Base-by-base conservation (phyloP, 768 basidiomycete species). In the Cystobasidium onofrii region DNA sequence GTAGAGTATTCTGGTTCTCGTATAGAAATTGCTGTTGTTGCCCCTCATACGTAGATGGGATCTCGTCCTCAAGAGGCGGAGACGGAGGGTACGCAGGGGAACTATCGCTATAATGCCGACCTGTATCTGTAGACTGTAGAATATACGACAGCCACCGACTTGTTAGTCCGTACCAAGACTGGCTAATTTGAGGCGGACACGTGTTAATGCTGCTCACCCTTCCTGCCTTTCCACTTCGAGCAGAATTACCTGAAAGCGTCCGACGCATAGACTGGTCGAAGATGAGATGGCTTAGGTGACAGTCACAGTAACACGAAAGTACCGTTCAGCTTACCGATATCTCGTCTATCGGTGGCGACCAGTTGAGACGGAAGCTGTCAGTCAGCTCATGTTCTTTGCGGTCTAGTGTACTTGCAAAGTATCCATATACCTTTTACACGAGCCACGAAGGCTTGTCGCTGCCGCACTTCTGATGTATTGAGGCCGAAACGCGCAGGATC, bases 1-100 rank as follows among this genome's bases (percentile, higher is more conserved):
- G 89, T 0, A 93, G 89, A 33, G 87, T 85, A 79, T 99, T 96
- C 83, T 99, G 96, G 78, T 90, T 86, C 61, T 85, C 85, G 29
- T 97, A 86, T 82, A 97, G 87, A 80, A 94, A 85, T 91, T 94
- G 80, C 60, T 74, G 73, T 27, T 44, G 57, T 63, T 62, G 61
- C 15, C 61, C 52, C 12, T 25, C 54, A 41, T 61, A 75, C 20
- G 57, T 60, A 12, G 57, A 60, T 4, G 57, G 57, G 9, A 60
- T 60, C 25, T 60, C 57, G 31, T 60, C 57, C 20, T 64, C 44
- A 6, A 12, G 36, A 6, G 36, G 63, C 4, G 46, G 46, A 13
- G 63, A 64, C 6, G 63, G 39, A 31, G 63, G 63, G 29, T 64
- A 41, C 4, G 63, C 6, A 2, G 33, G 34, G 1, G 36, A 64